phyloP scores from a whole-genome alignment of 768 basidiomycete species.

The Lentinula sp. region DNA sequence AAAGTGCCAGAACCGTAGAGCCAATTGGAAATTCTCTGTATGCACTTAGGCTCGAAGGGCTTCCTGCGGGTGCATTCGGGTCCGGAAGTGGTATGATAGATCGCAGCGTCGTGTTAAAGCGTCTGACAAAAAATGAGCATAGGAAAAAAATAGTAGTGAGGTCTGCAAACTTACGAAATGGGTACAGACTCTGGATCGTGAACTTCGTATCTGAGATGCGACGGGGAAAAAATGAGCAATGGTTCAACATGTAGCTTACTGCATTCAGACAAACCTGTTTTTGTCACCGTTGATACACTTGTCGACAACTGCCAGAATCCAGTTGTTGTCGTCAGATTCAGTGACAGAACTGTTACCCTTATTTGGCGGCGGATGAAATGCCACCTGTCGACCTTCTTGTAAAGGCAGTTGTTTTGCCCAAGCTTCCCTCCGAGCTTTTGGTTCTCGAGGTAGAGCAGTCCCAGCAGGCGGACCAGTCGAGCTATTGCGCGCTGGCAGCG shows the following conservation, averaged over 20 bases:
- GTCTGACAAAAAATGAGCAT: conserved; percentile 24
- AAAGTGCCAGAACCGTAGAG: conserved; percentile 79
- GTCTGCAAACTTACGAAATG: conserved; percentile 37
- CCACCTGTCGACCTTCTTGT: conserved; percentile 72
- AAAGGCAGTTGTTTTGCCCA: conserved; percentile 59
- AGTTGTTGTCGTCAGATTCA: conserved; percentile 51
- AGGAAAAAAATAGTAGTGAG: conserved; percentile 4
- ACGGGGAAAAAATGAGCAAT: not conserved
- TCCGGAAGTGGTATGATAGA: conserved; percentile 81
- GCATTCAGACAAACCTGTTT: conserved; percentile 41
- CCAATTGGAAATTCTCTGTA: conserved; percentile 71
- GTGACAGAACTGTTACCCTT: conserved; percentile 33
- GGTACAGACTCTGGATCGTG: conserved; percentile 79
- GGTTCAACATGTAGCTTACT: not conserved
- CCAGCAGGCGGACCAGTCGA: conserved; percentile 45
- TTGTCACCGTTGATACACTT: conserved; percentile 69
- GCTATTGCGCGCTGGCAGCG: conserved; percentile 41
- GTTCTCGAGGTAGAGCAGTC: conserved; percentile 54
- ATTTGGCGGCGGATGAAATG: conserved; percentile 65
- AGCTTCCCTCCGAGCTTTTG: conserved; percentile 61
- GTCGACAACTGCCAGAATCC: conserved; percentile 78
- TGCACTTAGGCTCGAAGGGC: conserved; percentile 56
- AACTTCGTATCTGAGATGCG: conserved; percentile 63
- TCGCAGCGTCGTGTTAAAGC: conserved; percentile 64
- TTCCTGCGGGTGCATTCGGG: conserved; percentile 49